Base-by-base conservation (phyloP, 1,284 basidiomycete genomes). In the Puccinia triticina region DNA sequence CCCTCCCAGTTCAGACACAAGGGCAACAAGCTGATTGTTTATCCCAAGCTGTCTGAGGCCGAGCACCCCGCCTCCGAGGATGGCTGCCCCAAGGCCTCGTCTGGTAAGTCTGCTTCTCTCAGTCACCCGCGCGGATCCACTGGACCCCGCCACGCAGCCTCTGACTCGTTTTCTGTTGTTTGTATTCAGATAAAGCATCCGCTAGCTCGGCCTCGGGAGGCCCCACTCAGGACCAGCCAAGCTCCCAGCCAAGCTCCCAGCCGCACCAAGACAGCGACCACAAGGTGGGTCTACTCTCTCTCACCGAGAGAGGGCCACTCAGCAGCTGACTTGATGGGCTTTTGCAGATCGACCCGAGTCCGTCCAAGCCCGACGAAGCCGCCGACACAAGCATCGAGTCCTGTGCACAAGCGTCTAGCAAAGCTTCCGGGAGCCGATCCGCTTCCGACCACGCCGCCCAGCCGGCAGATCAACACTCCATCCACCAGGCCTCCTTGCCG, bases 401-500 rank as follows among this genome's bases (percentile, higher is more conserved):
- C 2, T 32, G 26, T 46, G 26, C 8, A 34, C 50, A 57, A 34
- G 16, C 46, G 48, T 5, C 73, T 23, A 40, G 14, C 3, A 53
- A 69, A 37, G 12, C 21, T 40, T 61, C 73, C 26, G 12, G 21
- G 40, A 69, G 10, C 5, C 21, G 26, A 4, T 57, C 57, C 29
- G 34, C 16, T n/a, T 53, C 73, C 55, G 21, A 10, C 50, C 34
- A 26, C 32, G 37, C 73, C 34, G 7, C n/a, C 2, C 21, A 18
- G 21, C 34, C 61, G 26, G 46, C 50, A 14, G 74, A 76, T 59
- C n/a, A 21, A n/a, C n/a, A n/a, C n/a, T n/a, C n/a, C n/a, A n/a
- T n/a, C n/a, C n/a, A n/a, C n/a, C n/a, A n/a, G n/a, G n/a, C n/a
- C n/a, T n/a, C n/a, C n/a, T n/a, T n/a, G n/a, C n/a, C 55, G 16